These are phyloP conservation scores for Botrytis aclada DNA, from an alignment of 2,329 filamentous ascomycete genomes.

Conservation along the genomic window DNA sequence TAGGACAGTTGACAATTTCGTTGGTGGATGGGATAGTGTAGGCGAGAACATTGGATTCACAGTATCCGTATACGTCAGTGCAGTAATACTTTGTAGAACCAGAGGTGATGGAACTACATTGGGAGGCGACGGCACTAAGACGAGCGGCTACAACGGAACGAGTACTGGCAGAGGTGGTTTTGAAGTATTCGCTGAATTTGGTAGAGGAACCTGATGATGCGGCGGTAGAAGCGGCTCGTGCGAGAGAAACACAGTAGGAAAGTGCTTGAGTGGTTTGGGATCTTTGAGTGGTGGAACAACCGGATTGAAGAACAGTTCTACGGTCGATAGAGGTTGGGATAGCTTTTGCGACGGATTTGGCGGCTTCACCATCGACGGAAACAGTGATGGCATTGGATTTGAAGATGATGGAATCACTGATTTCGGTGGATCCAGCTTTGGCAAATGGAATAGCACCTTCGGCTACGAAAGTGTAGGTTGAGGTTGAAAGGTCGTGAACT, in stretches of 20 bases:
- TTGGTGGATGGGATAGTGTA: constrained; percentile 56
- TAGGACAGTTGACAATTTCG: constrained; percentile 59
- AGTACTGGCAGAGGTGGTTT: constrained; percentile 47
- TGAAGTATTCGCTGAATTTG: constrained; percentile 62
- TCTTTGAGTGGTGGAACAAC: constrained; percentile 51
- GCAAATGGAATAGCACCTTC: constrained; percentile 56
- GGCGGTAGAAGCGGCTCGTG: constrained; percentile 50
- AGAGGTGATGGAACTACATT: constrained; percentile 51
- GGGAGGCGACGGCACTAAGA: constrained; percentile 51
- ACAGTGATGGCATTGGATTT: constrained; percentile 57
- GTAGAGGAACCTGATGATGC: constrained; percentile 48
- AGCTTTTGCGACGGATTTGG: constrained; percentile 40
- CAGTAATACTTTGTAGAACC: constrained; percentile 57
- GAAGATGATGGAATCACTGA: constrained; percentile 55
- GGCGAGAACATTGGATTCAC: constrained; percentile 51
- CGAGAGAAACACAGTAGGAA: constrained; percentile 52
- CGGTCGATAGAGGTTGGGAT: constrained; percentile 44
- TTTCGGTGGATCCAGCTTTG: constrained; percentile 47
- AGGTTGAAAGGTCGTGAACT: constrained; percentile 46
- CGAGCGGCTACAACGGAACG: constrained; percentile 50
- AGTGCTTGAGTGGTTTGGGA: constrained; percentile 43
- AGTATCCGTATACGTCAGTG: constrained; percentile 53
- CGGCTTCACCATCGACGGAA: constrained; percentile 54
- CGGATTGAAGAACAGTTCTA: constrained; percentile 51
- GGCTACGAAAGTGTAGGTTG: constrained; percentile 54